Evolutionary conservation across 2,329 filamentous ascomycete genomes (phyloP).

Genomic region (Xylaria sp.): DNA sequence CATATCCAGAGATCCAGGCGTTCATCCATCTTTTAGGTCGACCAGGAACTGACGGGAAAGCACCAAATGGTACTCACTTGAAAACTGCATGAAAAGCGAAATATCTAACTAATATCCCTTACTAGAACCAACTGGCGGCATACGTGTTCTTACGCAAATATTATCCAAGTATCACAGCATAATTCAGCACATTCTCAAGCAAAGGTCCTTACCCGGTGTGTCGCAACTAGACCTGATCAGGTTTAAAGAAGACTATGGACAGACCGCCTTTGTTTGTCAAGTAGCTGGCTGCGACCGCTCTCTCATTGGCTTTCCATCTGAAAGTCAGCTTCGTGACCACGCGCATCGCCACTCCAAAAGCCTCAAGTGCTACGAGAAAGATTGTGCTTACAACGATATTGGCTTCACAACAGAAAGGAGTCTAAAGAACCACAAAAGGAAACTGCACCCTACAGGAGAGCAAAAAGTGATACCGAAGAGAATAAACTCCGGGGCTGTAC

Average conservation of each 20-base stretch:
- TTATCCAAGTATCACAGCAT: background rate
- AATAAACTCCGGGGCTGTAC: no score
- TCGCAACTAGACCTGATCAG: background rate
- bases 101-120: no score
- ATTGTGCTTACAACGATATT: background rate
- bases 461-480: background rate
- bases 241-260: background rate
- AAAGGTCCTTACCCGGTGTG: background rate
- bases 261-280: background rate
- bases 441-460: background rate
- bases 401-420: background rate
- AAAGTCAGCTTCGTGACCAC: background rate
- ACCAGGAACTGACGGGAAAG: no score
- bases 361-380: background rate
- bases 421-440: background rate
- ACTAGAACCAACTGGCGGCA: no score
- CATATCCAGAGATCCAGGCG: no score
- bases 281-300: background rate
- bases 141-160: no score
- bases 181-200: background rate
- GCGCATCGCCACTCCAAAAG: background rate
- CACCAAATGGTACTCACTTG: no score
- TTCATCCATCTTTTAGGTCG: no score
- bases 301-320: background rate
- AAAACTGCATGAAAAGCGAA: no score